Evolutionary conservation across 345 rosid genomes (phyloP).

Genomic region (Dimocarpus longan): DNA sequence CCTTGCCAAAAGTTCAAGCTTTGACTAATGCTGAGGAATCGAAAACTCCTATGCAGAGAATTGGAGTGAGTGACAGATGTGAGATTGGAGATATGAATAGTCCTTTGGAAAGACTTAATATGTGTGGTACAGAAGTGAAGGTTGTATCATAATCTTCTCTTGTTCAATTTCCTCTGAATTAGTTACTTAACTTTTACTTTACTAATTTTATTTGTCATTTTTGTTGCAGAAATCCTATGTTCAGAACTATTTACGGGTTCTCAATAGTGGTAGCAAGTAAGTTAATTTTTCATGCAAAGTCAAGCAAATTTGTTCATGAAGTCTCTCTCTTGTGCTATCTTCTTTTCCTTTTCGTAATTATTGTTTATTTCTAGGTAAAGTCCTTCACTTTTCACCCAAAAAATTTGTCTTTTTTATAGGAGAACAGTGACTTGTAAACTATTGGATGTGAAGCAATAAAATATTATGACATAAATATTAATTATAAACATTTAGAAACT

Average conservation of each 20-base stretch:
- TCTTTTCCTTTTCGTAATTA: too few relatives aligned
- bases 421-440: too few relatives aligned
- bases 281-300: slow-evolving; percentile 18
- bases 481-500: neutral
- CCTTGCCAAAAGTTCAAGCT: slow-evolving; percentile 16
- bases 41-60: slow-evolving; percentile 47
- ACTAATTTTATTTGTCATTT: neutral
- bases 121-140: slow-evolving; percentile 50
- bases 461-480: too few relatives aligned
- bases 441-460: too few relatives aligned
- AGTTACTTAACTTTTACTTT: neutral
- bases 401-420: too few relatives aligned
- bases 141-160: slow-evolving; percentile 25
- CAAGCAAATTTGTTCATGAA: neutral
- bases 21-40: slow-evolving; percentile 36
- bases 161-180: neutral
- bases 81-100: slow-evolving; percentile 30
- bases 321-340: too few relatives aligned
- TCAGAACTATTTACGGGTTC: slow-evolving; percentile 59
- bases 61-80: slow-evolving; percentile 16
- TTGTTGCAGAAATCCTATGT: slow-evolving; percentile 55
- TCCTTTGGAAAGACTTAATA: slow-evolving; percentile 57
- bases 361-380: too few relatives aligned
- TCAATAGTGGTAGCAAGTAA: slow-evolving; percentile 74
- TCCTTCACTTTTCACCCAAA: too few relatives aligned